Base-by-base conservation (phyloP, 768 basidiomycete species). In the Tubosaeta brunneosetosa region DNA sequence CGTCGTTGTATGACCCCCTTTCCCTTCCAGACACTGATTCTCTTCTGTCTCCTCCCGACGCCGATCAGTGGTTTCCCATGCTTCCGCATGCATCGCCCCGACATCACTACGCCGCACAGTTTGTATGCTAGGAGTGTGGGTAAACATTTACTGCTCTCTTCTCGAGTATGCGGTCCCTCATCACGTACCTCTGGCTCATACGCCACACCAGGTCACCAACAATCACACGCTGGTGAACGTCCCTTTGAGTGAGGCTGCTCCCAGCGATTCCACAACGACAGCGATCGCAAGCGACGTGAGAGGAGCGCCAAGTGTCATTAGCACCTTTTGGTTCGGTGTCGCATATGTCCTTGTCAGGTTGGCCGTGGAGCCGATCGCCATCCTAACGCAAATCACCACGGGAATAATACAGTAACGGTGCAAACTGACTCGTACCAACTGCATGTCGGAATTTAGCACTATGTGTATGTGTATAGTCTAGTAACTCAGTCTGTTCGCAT, bases 241-340 rank as follows among this genome's bases (percentile, higher is more conserved):
- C 69, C 63, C 1, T 69, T 59, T 55, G 19, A 1, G 1, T 69
- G 67, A 6, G 69, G 69, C 2, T 69, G 67, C 50, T 6, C 1
- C 0, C 67, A 69, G 33, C 56, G 54, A 14, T 69, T 69, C 44
- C 67, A 43, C 51, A 71, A 69, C 50, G 65, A 55, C 38, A 71
- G 67, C 11, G 67, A 69, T 22, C 69, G 67, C 51, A 71, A 65
- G 40, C 67, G 67, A 43, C 67, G 71, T 10, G 67, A 69, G 53
- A 69, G 55, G 50, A 71, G 69, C 60, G 57, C 4, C 59, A 71
- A 68, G 41, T 64, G 67, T 54, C 67, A 68, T 26, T 62, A 62
- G 44, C 56, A 58, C 25, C 38, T 62, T 14, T 4, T 29, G 48
- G 51, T 22, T 33, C 37, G 32, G 44, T 54, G 47, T 34, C 19